Evolutionary conservation across 768 basidiomycete species (phyloP).

Genomic region (Russula sp.): DNA sequence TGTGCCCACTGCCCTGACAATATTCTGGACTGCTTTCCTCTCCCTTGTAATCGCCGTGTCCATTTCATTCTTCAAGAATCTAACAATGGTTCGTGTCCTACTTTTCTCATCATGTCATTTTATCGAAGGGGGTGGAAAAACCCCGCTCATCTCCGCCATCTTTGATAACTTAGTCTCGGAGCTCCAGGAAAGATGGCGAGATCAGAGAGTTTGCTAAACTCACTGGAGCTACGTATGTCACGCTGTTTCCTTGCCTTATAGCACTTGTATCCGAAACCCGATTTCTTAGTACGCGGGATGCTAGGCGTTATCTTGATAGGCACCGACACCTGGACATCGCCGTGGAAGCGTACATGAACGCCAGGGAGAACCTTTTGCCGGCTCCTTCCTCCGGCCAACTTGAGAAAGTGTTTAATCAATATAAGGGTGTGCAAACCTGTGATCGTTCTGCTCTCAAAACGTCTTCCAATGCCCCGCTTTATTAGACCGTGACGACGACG

Average conservation of each 20-base stretch:
- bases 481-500: slow-evolving; percentile 51
- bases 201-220: slow-evolving; percentile 15
- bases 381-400: slow-evolving; percentile 33
- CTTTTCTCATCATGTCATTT: not conserved
- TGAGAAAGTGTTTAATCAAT: slow-evolving; percentile 37
- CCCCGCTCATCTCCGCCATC: not conserved
- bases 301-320: slow-evolving; percentile 61
- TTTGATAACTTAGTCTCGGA: slow-evolving; percentile 9
- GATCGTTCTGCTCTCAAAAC: not conserved
- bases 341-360: slow-evolving; percentile 65
- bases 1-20: not conserved
- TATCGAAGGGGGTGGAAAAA: not conserved
- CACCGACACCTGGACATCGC: slow-evolving; percentile 68
- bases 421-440: slow-evolving; percentile 34
- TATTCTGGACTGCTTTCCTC: slow-evolving; percentile 1
- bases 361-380: slow-evolving; percentile 33
- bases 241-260: not conserved
- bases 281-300: slow-evolving; percentile 41
- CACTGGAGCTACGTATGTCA: slow-evolving; percentile 21
- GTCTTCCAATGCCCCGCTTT: not conserved
- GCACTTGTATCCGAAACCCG: not conserved
- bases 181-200: slow-evolving; percentile 16
- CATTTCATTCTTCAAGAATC: slow-evolving; percentile 4
- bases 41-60: slow-evolving; percentile 5
- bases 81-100: slow-evolving; percentile 11